Percentiles rank a stretch among this genome's conserved stretches.
Conservation (phyloP, 345 rosid genomes). For the Populus deltoides region DNA sequence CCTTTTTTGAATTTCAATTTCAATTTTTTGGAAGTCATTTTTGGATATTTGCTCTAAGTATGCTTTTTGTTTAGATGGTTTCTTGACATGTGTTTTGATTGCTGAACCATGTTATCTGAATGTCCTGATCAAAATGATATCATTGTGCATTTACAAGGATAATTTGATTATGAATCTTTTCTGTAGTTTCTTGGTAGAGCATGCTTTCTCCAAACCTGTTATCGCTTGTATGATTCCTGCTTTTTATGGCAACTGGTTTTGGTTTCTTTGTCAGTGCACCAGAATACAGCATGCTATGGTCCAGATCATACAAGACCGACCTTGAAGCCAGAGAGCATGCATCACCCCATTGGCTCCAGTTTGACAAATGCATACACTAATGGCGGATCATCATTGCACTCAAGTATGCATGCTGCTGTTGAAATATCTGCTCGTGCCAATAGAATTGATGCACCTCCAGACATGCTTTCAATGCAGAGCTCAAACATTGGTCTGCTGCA, state of each 20-base stretch:
- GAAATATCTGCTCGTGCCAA: constrained; percentile 65
- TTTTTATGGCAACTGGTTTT: constrained; percentile 14
- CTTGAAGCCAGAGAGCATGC: constrained; percentile 61
- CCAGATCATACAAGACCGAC: constrained; percentile 51
- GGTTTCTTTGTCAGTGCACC: constrained; percentile 52
- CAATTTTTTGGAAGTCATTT: neutral
- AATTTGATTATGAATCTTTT: neutral
- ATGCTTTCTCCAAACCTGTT: neutral
- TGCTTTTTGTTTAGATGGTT: neutral
- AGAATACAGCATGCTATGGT: constrained; percentile 55
- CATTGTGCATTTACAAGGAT: neutral
- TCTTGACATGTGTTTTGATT: neutral
- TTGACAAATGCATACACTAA: constrained; percentile 60
- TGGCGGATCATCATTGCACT: constrained; percentile 59
- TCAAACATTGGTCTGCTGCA: constrained; percentile 69
- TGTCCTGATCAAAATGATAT: neutral
- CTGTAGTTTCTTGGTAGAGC: neutral
- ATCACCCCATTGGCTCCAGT: constrained; percentile 46
- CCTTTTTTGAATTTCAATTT: neutral
- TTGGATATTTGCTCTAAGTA: neutral
- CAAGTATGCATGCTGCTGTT: constrained; percentile 56
- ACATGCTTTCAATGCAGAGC: constrained; percentile 63
- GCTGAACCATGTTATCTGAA: neutral
- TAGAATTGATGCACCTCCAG: constrained; percentile 57
- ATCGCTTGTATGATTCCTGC: neutral